phyloP scores from a whole-genome alignment of 805 yeast species.

The Myxozyma geophila region DNA sequence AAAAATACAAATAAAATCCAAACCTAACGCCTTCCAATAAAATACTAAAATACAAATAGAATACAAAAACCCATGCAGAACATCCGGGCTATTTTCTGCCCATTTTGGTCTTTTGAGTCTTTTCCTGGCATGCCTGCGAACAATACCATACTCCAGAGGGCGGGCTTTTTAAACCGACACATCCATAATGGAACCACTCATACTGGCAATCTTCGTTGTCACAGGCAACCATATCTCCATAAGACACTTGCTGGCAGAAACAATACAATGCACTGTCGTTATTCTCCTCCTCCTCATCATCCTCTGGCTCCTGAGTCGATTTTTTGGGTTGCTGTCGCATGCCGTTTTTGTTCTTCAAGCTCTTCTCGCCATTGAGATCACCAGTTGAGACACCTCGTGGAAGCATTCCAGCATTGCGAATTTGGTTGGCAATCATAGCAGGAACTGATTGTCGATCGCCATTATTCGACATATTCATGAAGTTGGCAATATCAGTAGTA shows the following conservation, averaged over 20 bases:
- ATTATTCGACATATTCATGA: background rate
- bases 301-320: slow-evolving; percentile 14
- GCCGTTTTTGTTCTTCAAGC: slow-evolving; percentile 11
- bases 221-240: slow-evolving; percentile 96
- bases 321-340: slow-evolving; percentile 7
- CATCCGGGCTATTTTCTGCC: slow-evolving; percentile 16
- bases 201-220: slow-evolving; percentile 85
- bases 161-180: slow-evolving; percentile 87
- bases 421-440: slow-evolving; percentile 27
- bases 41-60: background rate
- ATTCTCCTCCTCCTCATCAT: slow-evolving; percentile 39
- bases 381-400: slow-evolving; percentile 10
- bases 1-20: no score
- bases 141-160: slow-evolving; percentile 96
- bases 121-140: slow-evolving; percentile 52
- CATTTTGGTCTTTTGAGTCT: slow-evolving; percentile 20
- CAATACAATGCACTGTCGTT: slow-evolving; percentile 79
- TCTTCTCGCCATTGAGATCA: slow-evolving; percentile 11
- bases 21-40: background rate
- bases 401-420: slow-evolving; percentile 21
- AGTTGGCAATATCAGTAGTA: background rate
- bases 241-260: slow-evolving; percentile 90
- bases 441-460: slow-evolving; percentile 22
- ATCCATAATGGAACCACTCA: slow-evolving; percentile 96
- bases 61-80: background rate